Base-by-base conservation (phyloP, 1,284 basidiomycete species). In the Irpex rosettiformis region DNA sequence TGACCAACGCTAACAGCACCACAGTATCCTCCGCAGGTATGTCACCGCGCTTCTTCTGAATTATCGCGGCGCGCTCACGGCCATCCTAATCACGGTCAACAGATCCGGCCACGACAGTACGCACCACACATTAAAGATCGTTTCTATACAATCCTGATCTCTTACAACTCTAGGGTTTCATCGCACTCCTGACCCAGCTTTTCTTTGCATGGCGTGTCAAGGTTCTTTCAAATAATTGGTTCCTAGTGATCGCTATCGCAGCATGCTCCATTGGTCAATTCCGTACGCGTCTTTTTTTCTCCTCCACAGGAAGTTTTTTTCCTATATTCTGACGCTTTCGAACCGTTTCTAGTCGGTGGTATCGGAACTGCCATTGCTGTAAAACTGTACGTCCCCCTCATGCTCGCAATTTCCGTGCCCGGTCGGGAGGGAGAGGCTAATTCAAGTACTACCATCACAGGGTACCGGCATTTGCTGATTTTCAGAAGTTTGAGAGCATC, bases 391-490 rank as follows among this genome's bases (percentile, higher is more conserved):
- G 48, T 28, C 11, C 22, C 6, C 43, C 6, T 24, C 18, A 27
- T 25, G 22, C 48, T 28, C 24, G 4, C 48, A 11, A 10, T 51
- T 8, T 11, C 25, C 27, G 48, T 18, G 43, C 8, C 43, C 21
- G 43, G 21, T 22, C 43, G 43, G 21, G 5, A 37, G 6, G 16
- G 43, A 45, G 21, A 18, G 2, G 10, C 22, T 5, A 72, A 70
- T 1, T 59, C 69, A 5, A 66, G 70, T 27, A 67, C 65, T 28
- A 65, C 62, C 10, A 61, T 57, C 0, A 59, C 66, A 51, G 48
- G 13, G 64, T 68, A 3, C 65, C 67, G 3, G 58, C 69, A 16
- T 77, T 75, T 59, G 63, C 67, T 16, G 58, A 71, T 37, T 74
- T 75, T 58, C 68, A 67, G 37, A 61, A 62, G 28, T 70, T 71